Percentiles rank a stretch among this genome's conserved stretches.
phyloP scores from a whole-genome alignment of 352 stramenopile species.

The Globisporangium megalacanthum region DNA sequence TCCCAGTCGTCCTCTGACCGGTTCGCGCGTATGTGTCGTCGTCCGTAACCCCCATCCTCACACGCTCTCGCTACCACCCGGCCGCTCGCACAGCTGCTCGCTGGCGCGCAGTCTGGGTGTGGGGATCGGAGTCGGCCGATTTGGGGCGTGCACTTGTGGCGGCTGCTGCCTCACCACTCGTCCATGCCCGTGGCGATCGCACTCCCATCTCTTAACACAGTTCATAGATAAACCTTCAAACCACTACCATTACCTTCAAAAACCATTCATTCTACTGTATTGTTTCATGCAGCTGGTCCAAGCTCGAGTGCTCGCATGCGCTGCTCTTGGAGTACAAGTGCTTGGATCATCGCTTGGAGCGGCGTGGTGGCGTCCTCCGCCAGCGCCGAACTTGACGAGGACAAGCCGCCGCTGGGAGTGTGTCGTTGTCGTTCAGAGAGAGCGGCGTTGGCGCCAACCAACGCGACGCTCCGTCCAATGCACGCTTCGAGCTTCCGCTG shows the following conservation, averaged over 20 bases:
- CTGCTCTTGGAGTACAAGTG: slow-evolving; percentile 3
- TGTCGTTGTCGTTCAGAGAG: background rate
- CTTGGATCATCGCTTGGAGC: background rate
- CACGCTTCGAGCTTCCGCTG: slow-evolving; percentile 2
- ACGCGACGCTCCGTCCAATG: background rate
- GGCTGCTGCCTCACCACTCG: slow-evolving; percentile 21
- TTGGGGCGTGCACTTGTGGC: slow-evolving; percentile 33
- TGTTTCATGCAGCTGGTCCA: background rate
- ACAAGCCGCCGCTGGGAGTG: too few relatives aligned
- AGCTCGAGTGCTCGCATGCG: background rate
- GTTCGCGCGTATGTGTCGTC: slow-evolving; percentile 25
- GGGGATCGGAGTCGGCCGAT: slow-evolving; percentile 12
- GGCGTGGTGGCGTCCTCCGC: background rate
- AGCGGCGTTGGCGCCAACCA: background rate
- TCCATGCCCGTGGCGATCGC: slow-evolving; percentile 26
- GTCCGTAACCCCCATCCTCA: slow-evolving; percentile 28
- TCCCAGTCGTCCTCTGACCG: background rate
- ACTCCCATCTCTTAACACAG: slow-evolving; percentile 21
- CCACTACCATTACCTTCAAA: background rate
- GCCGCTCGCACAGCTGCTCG: slow-evolving; percentile 15
- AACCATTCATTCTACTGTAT: background rate
- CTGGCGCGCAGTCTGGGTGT: slow-evolving; percentile 25
- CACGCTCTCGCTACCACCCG: slow-evolving; percentile 6
- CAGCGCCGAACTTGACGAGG: background rate
- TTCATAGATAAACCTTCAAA: slow-evolving; percentile 17